Evolutionary conservation across 2,329 filamentous ascomycete species (phyloP).

Genomic region (Dactylellina sp.): DNA sequence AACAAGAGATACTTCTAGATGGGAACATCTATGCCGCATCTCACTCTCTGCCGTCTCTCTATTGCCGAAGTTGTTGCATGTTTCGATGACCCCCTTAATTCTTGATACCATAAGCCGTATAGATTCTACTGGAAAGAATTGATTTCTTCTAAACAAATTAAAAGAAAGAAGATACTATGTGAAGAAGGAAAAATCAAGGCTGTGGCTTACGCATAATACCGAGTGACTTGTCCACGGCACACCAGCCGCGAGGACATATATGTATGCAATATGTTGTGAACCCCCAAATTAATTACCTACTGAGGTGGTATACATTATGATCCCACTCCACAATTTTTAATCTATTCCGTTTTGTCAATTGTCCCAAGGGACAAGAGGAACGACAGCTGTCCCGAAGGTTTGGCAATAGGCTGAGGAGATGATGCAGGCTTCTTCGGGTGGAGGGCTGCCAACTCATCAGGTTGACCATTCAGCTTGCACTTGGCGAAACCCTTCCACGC

Average conservation of each 20-base stretch:
- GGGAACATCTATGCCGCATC: conserved; percentile 26
- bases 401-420: conserved; percentile 39
- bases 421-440: conserved; percentile 8
- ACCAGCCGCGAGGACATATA: conserved; percentile 19
- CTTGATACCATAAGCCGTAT: not conserved
- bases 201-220: conserved; percentile 39
- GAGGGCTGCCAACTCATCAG: conserved; percentile 56
- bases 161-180: too few species aligned
- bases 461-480: conserved; percentile 55
- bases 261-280: conserved; percentile 25
- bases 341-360: too few species aligned
- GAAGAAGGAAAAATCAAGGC: conserved; percentile 8
- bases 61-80: not conserved
- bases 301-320: too few species aligned
- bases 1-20: conserved; percentile 16
- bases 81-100: not conserved
- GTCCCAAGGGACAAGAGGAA: not conserved
- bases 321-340: too few species aligned
- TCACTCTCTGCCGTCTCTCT: conserved; percentile 13
- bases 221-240: conserved; percentile 54
- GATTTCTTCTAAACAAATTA: too few species aligned
- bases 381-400: conserved; percentile 49
- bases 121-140: too few species aligned
- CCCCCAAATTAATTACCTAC: conserved; percentile 9
- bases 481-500: conserved; percentile 35